A percentile compares a stretch with the other conserved stretches of the same genome.
These are phyloP conservation scores for Scleroderma bovista DNA, from an alignment of 768 basidiomycete genomes.

Conservation along the genomic window DNA sequence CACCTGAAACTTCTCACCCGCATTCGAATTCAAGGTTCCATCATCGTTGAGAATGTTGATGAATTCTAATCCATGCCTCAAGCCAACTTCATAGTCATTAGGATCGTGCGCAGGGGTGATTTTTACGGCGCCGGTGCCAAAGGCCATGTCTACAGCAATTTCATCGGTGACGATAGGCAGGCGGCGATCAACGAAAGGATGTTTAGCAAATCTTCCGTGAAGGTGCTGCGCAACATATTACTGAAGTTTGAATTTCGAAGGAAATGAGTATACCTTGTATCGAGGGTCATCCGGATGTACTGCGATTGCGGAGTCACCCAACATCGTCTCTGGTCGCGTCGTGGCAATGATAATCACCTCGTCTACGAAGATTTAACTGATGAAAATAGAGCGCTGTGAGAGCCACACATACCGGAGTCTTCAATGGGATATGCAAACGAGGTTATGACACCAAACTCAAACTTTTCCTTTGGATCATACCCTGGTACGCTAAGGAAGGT, in stretches of 20 bases:
- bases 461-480: conserved; percentile 90
- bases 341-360: conserved; percentile 93
- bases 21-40: conserved; percentile 90
- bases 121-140: conserved; percentile 98
- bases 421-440: conserved; percentile 95
- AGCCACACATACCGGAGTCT: conserved; percentile 53
- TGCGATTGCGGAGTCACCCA: conserved; percentile 95
- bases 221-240: conserved; percentile 54
- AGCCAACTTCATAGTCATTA: conserved; percentile 93
- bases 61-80: conserved; percentile 82
- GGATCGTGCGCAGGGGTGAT: conserved; percentile 98
- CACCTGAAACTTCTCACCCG: conserved; percentile 72
- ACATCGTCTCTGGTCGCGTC: conserved; percentile 97
- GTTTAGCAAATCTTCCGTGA: conserved; percentile 84
- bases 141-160: conserved; percentile 85
- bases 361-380: conserved; percentile 37
- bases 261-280: conserved; percentile 53
- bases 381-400: not conserved
- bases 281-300: conserved; percentile 91
- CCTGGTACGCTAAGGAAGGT: conserved; percentile 89
- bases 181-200: conserved; percentile 84
- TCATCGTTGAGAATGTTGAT: conserved; percentile 96
- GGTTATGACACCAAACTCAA: conserved; percentile 94
- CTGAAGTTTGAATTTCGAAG: not conserved
- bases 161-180: conserved; percentile 85